Evolutionary conservation across 345 rosid species (phyloP), one percentile per base, ranked within the genome.

Genomic region (Rubroshorea leprosula): DNA sequence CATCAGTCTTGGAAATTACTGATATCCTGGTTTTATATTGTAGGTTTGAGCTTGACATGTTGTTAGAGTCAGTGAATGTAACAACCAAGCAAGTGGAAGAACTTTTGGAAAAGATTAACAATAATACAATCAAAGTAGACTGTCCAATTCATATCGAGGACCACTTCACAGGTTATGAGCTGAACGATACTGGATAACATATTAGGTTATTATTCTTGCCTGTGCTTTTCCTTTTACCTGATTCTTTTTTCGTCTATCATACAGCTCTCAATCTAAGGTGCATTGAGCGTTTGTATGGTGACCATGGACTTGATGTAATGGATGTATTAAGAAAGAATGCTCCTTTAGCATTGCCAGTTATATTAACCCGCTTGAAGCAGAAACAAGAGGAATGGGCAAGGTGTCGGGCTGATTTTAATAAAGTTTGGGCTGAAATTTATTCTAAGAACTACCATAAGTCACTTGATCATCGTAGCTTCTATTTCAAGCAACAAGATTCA

Each of bases 21-120:
- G 53, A 49, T 62, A 11, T 50, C 49, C 26, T 72, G 56, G 47
- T 51, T 15, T 19, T 24, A 29, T 71, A 39, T 53, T 56, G 63
- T 69, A 93, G 99, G 94, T 89, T 89, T 66, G 99, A 93, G 79
- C 76, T 93, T 76, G 99, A 93, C 76, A 86, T 93, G 97, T 38
- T 93, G 73, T 70, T 93, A 74, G 99, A 93, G 71, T 89, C 99
- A 60, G 96, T 82, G 54, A 87, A 85, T 64, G 83, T 75, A 24
- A 82, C 99, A 21, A 78, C 83, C 31, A 85, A 82, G 74, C 91
- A 80, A 12, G 96, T 93, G 18, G 99, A 89, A 67, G 95, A 89
- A 71, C 65, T 93, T 52, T 72, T 85, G 54, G 92, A 81, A 39
- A 85, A 89, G 79, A 72, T 87, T 43, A 85, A 76, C 65, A 78